phyloP scores from a whole-genome alignment of 371 early-diverging fungal genomes.

The Syncephalastrum monosporum region DNA sequence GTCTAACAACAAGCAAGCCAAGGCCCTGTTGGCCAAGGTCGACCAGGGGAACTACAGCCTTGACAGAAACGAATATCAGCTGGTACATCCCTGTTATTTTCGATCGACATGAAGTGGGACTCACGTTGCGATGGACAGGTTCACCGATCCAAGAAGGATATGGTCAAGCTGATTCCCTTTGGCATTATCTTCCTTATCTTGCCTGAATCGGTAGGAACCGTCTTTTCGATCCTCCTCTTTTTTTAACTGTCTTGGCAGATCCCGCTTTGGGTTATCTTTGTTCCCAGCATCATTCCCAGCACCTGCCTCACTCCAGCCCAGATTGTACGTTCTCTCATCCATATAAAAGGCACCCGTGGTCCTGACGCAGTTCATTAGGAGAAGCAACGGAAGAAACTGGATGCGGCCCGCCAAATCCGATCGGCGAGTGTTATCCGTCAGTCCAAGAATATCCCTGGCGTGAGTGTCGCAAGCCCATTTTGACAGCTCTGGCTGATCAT shows the following conservation, averaged over 20 bases:
- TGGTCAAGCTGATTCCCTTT: conserved; percentile 62
- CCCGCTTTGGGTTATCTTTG: conserved; percentile 59
- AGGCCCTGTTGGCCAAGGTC: conserved; percentile 30
- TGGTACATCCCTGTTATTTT: conserved; percentile 6
- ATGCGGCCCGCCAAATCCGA: conserved; percentile 54
- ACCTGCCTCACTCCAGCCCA: conserved; percentile 60
- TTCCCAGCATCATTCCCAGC: conserved; percentile 60
- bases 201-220: conserved; percentile 51
- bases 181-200: conserved; percentile 52
- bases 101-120: too few relatives aligned
- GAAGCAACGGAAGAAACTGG: conserved; percentile 57
- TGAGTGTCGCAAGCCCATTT: conserved; percentile 14
- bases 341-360: not conserved
- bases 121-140: conserved; percentile 25
- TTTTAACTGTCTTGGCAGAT: conserved; percentile 27
- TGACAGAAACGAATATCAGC: conserved; percentile 41
- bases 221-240: not conserved
- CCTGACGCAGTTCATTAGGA: conserved; percentile 23
- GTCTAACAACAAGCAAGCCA: conserved; percentile 50
- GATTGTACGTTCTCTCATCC: conserved; percentile 37
- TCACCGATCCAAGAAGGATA: conserved; percentile 49
- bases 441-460: conserved; percentile 29
- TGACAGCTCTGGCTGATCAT: too few relatives aligned
- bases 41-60: conserved; percentile 41
- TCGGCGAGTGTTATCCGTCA: conserved; percentile 44